These are phyloP conservation scores for Penicillium sp. DNA, from an alignment of 2,329 filamentous ascomycete genomes.

Conservation along the genomic window DNA sequence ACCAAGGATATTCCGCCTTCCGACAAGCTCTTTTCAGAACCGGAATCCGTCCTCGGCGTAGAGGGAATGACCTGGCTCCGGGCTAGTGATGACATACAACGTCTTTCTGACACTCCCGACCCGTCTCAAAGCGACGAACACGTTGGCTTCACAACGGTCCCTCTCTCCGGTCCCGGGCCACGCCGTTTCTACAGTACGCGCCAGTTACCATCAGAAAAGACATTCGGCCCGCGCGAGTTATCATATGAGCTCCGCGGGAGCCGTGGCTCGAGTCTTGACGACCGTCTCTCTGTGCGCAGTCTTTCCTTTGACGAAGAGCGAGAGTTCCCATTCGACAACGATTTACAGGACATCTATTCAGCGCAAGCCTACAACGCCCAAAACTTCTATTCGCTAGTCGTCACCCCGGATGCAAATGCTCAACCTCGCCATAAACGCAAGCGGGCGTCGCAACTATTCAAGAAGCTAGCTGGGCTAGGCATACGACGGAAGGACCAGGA, in stretches of 20 bases:
- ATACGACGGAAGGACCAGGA: conserved; percentile 4
- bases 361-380: background rate
- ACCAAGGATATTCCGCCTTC: conserved; percentile 1
- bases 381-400: conserved; percentile 9
- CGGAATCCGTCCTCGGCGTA: conserved; percentile 7
- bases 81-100: conserved; percentile 8
- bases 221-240: conserved; percentile 2
- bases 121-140: conserved; percentile 1
- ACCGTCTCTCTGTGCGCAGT: conserved; percentile 8
- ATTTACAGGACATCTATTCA: background rate
- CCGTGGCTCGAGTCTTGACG: background rate
- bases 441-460: conserved; percentile 18
- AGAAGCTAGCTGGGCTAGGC: conserved; percentile 20
- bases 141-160: background rate
- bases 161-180: background rate
- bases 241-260: background rate
- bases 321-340: background rate
- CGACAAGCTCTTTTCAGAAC: background rate
- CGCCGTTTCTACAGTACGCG: conserved; percentile 23
- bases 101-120: background rate
- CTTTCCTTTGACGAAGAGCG: background rate
- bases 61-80: conserved; percentile 16
- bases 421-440: conserved; percentile 7
- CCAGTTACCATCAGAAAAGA: background rate
- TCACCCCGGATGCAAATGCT: background rate